A percentile compares a stretch with the other conserved stretches of the same genome.
Conservation (phyloP, 1,284 basidiomycete genomes). For the Vanrija humicola region DNA sequence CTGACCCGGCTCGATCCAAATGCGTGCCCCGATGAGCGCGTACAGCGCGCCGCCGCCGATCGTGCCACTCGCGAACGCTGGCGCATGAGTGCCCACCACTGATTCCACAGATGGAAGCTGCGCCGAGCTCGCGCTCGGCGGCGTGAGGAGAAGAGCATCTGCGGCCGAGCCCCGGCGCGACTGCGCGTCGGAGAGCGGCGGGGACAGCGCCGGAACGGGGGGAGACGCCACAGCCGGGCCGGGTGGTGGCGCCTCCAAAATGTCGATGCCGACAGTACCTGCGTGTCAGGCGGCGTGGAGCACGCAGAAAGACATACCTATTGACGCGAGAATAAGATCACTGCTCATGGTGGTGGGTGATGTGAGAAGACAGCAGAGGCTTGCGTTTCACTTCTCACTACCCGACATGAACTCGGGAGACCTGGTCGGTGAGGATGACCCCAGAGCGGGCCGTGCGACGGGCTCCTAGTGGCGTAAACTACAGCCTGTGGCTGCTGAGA, state of each 20-base stretch:
- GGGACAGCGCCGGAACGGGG: neutral
- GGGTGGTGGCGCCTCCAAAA: neutral
- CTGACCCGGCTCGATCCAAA: constrained; percentile 27
- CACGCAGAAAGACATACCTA: neutral
- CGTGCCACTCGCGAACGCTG: constrained; percentile 38
- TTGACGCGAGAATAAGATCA: neutral
- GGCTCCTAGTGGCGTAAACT: too few relatives aligned
- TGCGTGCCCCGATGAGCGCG: constrained; percentile 34
- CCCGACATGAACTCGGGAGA: too few relatives aligned
- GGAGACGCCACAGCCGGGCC: neutral
- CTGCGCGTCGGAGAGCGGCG: neutral
- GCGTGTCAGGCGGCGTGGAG: neutral
- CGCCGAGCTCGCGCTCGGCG: neutral
- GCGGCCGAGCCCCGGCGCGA: too few relatives aligned
- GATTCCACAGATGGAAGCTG: neutral
- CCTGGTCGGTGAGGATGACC: too few relatives aligned
- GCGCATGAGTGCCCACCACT: neutral
- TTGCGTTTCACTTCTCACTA: too few relatives aligned
- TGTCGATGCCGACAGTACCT: constrained; percentile 7
- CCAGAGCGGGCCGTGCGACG: too few relatives aligned
- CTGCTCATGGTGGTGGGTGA: neutral
- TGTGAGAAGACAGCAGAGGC: too few relatives aligned
- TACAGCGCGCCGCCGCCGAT: constrained; percentile 42
- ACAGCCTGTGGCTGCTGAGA: too few relatives aligned
- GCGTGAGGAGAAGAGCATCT: neutral